Evolutionary conservation across 2,329 filamentous ascomycete species (phyloP).

Genomic region (Claviceps citrina): DNA sequence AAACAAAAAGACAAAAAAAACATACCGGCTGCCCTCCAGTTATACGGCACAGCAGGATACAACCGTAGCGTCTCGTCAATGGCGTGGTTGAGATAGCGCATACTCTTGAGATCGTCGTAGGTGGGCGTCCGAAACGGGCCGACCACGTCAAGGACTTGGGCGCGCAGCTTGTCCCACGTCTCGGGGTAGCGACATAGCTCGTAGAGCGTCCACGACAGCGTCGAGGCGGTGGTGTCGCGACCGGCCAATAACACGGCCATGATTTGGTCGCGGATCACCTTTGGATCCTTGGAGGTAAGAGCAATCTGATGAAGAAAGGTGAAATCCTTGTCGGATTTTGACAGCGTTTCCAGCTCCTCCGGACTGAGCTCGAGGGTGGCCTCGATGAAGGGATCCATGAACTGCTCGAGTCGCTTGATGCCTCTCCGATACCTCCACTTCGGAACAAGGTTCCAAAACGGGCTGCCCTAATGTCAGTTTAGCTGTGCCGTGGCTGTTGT

Average conservation of each 20-base stretch:
- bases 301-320: conserved; percentile 82
- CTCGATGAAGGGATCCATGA: conserved; percentile 67
- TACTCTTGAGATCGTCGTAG: conserved; percentile 69
- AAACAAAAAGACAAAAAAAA: too few relatives aligned
- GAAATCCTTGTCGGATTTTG: conserved; percentile 57
- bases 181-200: conserved; percentile 60
- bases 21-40: conserved; percentile 30
- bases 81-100: conserved; percentile 64
- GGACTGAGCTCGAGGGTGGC: conserved; percentile 51
- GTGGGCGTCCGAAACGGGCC: conserved; percentile 48
- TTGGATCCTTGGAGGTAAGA: conserved; percentile 56
- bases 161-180: conserved; percentile 52
- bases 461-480: conserved; percentile 28
- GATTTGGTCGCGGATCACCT: conserved; percentile 70
- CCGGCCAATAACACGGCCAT: conserved; percentile 72
- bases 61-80: conserved; percentile 66
- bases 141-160: conserved; percentile 53
- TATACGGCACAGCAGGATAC: conserved; percentile 67
- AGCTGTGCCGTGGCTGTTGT: background rate
- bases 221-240: conserved; percentile 72
- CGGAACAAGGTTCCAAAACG: conserved; percentile 48
- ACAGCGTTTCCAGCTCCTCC: conserved; percentile 52
- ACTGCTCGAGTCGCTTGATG: conserved; percentile 55
- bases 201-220: conserved; percentile 69
- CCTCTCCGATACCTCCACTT: conserved; percentile 45